Percentiles rank a stretch among this genome's conserved stretches.
These are phyloP conservation scores for Reticulascus tulasneorum DNA, from an alignment of 2,329 filamentous ascomycete species.

Conservation along the genomic window DNA sequence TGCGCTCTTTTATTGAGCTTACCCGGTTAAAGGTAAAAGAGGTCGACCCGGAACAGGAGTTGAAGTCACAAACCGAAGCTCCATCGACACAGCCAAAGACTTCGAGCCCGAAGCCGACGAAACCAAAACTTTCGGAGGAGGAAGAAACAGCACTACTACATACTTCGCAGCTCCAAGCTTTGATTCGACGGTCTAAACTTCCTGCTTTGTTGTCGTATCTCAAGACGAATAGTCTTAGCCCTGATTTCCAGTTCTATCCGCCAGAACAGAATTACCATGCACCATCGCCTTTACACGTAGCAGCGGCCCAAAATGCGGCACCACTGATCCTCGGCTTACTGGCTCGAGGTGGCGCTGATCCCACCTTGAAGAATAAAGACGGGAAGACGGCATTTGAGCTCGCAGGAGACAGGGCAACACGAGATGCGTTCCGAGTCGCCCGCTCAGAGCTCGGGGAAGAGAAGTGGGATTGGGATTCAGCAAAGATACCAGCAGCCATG, in stretches of 20 bases:
- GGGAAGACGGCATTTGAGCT: slow-evolving; percentile 86
- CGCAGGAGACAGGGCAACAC: slow-evolving; percentile 76
- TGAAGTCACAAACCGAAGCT: slow-evolving; percentile 36
- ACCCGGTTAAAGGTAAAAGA: slow-evolving; percentile 83
- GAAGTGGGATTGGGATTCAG: slow-evolving; percentile 73
- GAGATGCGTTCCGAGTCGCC: slow-evolving; percentile 88
- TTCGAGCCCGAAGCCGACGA: slow-evolving; percentile 38
- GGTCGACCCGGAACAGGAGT: slow-evolving; percentile 62
- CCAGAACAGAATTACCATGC: slow-evolving; percentile 71
- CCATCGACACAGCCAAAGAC: slow-evolving; percentile 28
- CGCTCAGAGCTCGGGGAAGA: slow-evolving; percentile 75
- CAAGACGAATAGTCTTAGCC: slow-evolving; percentile 64
- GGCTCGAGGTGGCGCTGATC: slow-evolving; percentile 69
- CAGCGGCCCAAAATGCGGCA: slow-evolving; percentile 74
- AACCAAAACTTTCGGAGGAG: slow-evolving; percentile 70
- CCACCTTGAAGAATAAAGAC: slow-evolving; percentile 65
- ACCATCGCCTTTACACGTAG: slow-evolving; percentile 79
- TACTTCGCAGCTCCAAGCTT: slow-evolving; percentile 81
- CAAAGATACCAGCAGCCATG: slow-evolving; percentile 68
- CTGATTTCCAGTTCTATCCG: slow-evolving; percentile 74
- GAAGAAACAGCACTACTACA: slow-evolving; percentile 80
- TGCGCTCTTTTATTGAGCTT: slow-evolving; percentile 90
- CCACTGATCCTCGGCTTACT: slow-evolving; percentile 76
- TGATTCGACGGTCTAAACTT: slow-evolving; percentile 85
- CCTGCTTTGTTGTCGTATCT: slow-evolving; percentile 84